Conservation (phyloP, 768 basidiomycete genomes). For the Mycena floridula region DNA sequence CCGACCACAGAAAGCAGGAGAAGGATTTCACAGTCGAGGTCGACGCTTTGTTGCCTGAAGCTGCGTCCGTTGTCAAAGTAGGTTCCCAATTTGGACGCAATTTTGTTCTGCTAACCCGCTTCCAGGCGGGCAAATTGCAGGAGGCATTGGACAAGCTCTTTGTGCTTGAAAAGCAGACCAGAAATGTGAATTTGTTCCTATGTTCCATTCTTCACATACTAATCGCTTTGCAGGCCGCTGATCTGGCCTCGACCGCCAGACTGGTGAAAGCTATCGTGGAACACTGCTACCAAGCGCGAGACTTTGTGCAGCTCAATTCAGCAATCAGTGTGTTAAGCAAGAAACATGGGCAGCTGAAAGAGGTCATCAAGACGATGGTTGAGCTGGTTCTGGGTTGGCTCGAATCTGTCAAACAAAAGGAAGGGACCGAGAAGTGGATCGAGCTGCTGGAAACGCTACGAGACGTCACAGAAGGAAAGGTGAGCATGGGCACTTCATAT, state of each 20-base stretch:
- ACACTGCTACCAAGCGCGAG: slow-evolving; percentile 64
- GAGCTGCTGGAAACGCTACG: slow-evolving; percentile 86
- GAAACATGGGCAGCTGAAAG: slow-evolving; percentile 97
- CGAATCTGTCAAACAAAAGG: slow-evolving; percentile 60
- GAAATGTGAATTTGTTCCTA: slow-evolving; percentile 62
- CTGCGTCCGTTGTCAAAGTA: slow-evolving; percentile 67
- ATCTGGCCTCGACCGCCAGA: slow-evolving; percentile 85
- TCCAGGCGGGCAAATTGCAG: slow-evolving; percentile 73
- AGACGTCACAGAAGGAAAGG: slow-evolving; percentile 95
- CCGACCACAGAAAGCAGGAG: slow-evolving; percentile 82
- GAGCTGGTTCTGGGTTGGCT: slow-evolving; percentile 82
- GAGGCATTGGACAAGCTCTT: slow-evolving; percentile 89
- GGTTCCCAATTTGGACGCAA: slow-evolving; percentile 10
- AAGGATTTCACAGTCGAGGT: slow-evolving; percentile 86
- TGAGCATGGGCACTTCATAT: slow-evolving; percentile 23
- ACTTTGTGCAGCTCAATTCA: slow-evolving; percentile 67
- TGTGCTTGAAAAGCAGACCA: slow-evolving; percentile 87
- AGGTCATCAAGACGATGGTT: slow-evolving; percentile 84
- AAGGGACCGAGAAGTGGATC: slow-evolving; percentile 74
- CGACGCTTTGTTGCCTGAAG: slow-evolving; percentile 65
- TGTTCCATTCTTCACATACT: background rate
- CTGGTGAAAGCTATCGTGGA: slow-evolving; percentile 71
- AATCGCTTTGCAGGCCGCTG: slow-evolving; percentile 65
- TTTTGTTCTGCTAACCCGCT: slow-evolving; percentile 7
- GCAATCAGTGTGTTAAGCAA: slow-evolving; percentile 71